A percentile compares a stretch with the other conserved stretches of the same genome.
phyloP scores from a whole-genome alignment of 768 basidiomycete genomes.

The Sporobolomyces roseus region DNA sequence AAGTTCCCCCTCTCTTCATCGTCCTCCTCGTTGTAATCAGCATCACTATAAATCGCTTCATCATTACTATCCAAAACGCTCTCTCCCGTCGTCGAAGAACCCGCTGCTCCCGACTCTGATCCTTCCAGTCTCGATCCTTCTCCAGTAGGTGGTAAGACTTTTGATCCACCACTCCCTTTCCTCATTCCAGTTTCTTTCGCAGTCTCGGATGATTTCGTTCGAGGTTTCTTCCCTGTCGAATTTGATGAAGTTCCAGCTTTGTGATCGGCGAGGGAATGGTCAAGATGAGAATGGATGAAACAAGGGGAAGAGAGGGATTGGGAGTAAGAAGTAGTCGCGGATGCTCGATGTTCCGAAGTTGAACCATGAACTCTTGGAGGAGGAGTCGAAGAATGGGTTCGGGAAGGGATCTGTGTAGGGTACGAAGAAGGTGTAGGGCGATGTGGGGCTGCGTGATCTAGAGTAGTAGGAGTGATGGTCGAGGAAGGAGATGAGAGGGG shows the following conservation, averaged over 20 bases:
- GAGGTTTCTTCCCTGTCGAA: neutral
- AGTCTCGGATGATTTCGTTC: slow-evolving; percentile 6
- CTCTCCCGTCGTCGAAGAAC: neutral
- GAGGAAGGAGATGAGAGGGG: neutral
- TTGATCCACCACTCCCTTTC: neutral
- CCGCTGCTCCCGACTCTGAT: neutral
- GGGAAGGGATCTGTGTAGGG: neutral
- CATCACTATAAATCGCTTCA: slow-evolving; percentile 1
- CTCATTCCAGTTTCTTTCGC: neutral
- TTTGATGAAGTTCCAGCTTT: neutral
- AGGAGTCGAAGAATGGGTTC: slow-evolving; percentile 11
- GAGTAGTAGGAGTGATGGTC: neutral
- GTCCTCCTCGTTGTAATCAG: slow-evolving; percentile 57
- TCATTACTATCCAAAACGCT: neutral
- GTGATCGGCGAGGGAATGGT: slow-evolving; percentile 30
- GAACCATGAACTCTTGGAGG: slow-evolving; percentile 27
- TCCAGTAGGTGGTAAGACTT: too few species aligned
- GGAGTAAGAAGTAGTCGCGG: slow-evolving; percentile 13
- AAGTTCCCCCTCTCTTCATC: slow-evolving; percentile 61
- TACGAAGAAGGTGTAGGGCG: neutral
- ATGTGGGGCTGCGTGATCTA: too few species aligned
- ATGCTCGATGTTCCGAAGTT: slow-evolving; percentile 3
- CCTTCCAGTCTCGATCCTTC: too few species aligned
- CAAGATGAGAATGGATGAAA: slow-evolving; percentile 41
- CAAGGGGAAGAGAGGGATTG: slow-evolving; percentile 29